Evolutionary conservation across 78 protist species (phyloP).

Genomic region (Dictyostelium discoideum): DNA sequence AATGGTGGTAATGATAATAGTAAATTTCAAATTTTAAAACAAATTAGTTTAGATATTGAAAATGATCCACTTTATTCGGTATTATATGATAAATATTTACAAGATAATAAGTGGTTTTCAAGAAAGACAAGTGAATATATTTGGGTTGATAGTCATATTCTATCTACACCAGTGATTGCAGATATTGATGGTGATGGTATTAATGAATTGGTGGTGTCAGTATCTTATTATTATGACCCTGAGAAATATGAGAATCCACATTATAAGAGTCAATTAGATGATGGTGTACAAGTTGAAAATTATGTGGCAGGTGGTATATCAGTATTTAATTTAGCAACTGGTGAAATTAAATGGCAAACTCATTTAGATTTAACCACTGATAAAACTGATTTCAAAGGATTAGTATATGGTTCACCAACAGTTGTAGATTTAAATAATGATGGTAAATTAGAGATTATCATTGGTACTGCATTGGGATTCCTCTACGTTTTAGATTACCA

Average conservation of each 20-base stretch:
- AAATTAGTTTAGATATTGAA: neutral
- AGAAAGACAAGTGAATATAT: constrained; percentile 1
- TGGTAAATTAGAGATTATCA: constrained; percentile 81
- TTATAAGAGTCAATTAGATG: neutral
- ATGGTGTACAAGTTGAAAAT: constrained; percentile 25
- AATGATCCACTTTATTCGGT: constrained; percentile 8
- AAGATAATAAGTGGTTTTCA: constrained; percentile 22
- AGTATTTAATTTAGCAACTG: constrained; percentile 53
- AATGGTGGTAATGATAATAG: neutral
- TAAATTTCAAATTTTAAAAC: neutral
- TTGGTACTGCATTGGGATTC: constrained; percentile 84
- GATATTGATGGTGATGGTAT: constrained; percentile 91
- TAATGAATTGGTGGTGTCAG: constrained; percentile 84
- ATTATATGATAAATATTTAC: neutral
- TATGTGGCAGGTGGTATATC: constrained; percentile 93
- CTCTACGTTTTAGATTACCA: constrained; percentile 76
- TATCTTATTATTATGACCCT: constrained; percentile 89
- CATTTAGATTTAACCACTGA: constrained; percentile 83
- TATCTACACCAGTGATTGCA: constrained; percentile 90
- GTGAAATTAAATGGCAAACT: constrained; percentile 72
- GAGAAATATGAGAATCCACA: constrained; percentile 46
- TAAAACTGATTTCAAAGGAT: constrained; percentile 64
- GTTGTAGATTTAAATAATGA: constrained; percentile 91
- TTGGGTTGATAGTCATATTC: constrained; percentile 90
- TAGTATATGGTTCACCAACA: constrained; percentile 86